phyloP scores from a whole-genome alignment of 352 stramenopile genomes.

The Phytophthora citricola region DNA sequence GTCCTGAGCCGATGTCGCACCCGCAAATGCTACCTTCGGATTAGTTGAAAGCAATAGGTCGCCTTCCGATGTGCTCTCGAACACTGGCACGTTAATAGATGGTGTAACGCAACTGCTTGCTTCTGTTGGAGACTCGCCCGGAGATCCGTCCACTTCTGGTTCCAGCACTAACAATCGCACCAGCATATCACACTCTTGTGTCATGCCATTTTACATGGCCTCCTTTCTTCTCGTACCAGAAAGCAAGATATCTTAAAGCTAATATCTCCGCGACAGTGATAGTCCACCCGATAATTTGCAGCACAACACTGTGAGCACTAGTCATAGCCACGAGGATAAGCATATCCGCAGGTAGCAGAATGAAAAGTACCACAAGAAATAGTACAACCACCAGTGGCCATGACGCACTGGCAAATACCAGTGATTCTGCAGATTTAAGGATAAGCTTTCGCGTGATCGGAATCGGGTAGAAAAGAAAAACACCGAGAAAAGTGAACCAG shows the following conservation, averaged over 20 bases:
- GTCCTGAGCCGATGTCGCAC: conserved; percentile 59
- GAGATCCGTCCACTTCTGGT: conserved; percentile 9
- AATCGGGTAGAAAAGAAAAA: not conserved
- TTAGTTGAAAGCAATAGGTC: conserved; percentile 69
- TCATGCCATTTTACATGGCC: conserved; percentile 34
- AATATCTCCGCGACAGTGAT: not conserved
- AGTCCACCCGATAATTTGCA: not conserved
- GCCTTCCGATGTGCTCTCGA: conserved; percentile 62
- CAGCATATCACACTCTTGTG: conserved; percentile 60
- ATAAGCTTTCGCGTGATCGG: not conserved
- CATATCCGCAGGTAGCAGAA: not conserved
- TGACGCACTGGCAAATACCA: not conserved
- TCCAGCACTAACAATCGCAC: conserved; percentile 53
- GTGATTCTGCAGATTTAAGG: not conserved
- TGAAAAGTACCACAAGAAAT: conserved; percentile 1
- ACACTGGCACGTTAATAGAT: conserved; percentile 81
- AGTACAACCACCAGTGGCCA: not conserved
- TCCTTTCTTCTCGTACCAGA: conserved; percentile 1
- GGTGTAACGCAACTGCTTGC: conserved; percentile 12
- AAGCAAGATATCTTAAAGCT: not conserved
- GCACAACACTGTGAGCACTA: not conserved
- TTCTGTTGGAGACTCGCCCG: conserved; percentile 21
- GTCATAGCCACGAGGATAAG: not conserved
- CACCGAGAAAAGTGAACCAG: conserved; percentile 19
- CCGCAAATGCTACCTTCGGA: conserved; percentile 57